These are phyloP conservation scores for Taiozyma sp. DNA, from an alignment of 1,139 yeast species.

Conservation along the genomic window DNA sequence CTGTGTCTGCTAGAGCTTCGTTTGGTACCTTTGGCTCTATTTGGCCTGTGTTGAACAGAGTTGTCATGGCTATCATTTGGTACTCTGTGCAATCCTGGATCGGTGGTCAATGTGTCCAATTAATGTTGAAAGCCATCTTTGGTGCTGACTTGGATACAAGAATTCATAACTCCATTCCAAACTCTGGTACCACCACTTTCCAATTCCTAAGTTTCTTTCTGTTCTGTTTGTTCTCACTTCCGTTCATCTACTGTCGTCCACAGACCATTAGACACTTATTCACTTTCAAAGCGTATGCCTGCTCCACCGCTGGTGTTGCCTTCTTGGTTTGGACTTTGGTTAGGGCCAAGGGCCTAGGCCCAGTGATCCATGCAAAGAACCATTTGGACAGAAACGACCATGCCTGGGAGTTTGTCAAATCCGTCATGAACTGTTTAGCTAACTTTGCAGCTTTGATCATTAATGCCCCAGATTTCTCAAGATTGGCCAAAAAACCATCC, in stretches of 20 bases:
- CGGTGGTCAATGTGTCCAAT: constrained; percentile 76
- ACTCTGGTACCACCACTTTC: constrained; percentile 56
- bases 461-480: constrained; percentile 86
- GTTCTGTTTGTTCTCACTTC: constrained; percentile 72
- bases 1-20: constrained; percentile 65
- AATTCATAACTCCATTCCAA: constrained; percentile 46
- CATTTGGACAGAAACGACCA: constrained; percentile 50
- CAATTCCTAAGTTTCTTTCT: constrained; percentile 69
- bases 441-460: constrained; percentile 83
- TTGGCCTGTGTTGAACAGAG: constrained; percentile 79
- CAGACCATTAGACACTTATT: constrained; percentile 77
- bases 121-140: constrained; percentile 64
- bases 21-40: constrained; percentile 76
- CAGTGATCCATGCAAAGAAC: constrained; percentile 49
- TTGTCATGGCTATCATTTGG: constrained; percentile 82
- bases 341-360: constrained; percentile 65
- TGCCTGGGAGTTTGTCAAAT: constrained; percentile 78
- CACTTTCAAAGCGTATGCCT: constrained; percentile 68
- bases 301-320: constrained; percentile 76
- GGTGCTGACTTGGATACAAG: constrained; percentile 49
- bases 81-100: constrained; percentile 78
- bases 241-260: constrained; percentile 76
- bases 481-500: constrained; percentile 59
- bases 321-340: constrained; percentile 77
- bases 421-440: constrained; percentile 77